Conservation (phyloP, 495 filamentous ascomycete species). For the Aspergillus kassunensis region DNA sequence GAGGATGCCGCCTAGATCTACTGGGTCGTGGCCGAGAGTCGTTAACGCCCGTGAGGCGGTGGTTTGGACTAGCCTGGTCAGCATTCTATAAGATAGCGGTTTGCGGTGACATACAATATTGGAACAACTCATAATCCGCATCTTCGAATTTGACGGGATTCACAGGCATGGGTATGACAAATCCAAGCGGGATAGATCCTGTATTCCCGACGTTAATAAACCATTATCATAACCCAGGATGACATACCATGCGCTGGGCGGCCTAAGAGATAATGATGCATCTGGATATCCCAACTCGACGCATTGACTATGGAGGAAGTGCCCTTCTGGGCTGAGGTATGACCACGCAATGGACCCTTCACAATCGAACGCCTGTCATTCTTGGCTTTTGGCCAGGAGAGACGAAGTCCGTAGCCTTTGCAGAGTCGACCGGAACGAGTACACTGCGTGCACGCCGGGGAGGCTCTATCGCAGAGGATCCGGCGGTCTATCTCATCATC, state of each 20-base stretch:
- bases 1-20: constrained; percentile 2
- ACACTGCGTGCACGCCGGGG: constrained; percentile 8
- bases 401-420: constrained; percentile 10
- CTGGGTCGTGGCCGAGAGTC: constrained; percentile 4
- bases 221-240: background rate
- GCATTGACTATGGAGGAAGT: background rate
- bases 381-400: constrained; percentile 10
- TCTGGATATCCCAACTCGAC: constrained; percentile 7
- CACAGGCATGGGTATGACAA: constrained; percentile 4
- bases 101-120: constrained; percentile 8
- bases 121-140: constrained; percentile 1
- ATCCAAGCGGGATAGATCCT: background rate
- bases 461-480: constrained; percentile 8
- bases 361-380: constrained; percentile 8
- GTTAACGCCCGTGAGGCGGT: constrained; percentile 9
- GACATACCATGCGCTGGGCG: background rate
- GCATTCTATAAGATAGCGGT: too few species aligned
- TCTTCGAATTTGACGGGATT: background rate
- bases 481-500: constrained; percentile 10
- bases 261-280: constrained; percentile 2
- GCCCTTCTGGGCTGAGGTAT: background rate
- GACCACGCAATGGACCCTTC: background rate
- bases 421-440: constrained; percentile 7
- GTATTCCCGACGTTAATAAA: too few species aligned
- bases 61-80: constrained; percentile 9